Percentiles rank a stretch among this genome's conserved stretches.
Conservation (phyloP, 1,284 basidiomycete genomes). For the Wallemia hederae region DNA sequence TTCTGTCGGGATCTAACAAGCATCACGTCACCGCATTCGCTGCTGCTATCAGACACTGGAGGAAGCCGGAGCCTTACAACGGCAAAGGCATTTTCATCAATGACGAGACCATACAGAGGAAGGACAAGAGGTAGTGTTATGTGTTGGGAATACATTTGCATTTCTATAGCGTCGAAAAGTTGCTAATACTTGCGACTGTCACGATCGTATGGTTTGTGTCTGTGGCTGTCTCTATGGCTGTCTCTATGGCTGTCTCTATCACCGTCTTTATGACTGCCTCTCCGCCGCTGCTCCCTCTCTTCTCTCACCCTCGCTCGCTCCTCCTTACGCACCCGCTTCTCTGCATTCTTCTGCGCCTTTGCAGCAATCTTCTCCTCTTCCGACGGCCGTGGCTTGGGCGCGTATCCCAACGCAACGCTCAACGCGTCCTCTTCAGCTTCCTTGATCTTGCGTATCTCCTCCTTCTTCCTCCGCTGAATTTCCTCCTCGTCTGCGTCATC, state of each 20-base stretch:
- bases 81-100: slow-evolving; percentile 89
- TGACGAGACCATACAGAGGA: slow-evolving; percentile 60
- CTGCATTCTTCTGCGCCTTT: slow-evolving; percentile 21
- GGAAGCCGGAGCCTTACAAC: slow-evolving; percentile 89
- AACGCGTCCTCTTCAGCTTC: slow-evolving; percentile 64
- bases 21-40: slow-evolving; percentile 54
- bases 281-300: slow-evolving; percentile 3
- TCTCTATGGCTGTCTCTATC: not conserved
- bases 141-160: too few relatives aligned
- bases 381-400: slow-evolving; percentile 1
- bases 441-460: slow-evolving; percentile 51
- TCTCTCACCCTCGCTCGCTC: slow-evolving; percentile 23
- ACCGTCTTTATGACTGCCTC: not conserved
- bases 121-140: slow-evolving; percentile 61
- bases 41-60: slow-evolving; percentile 48
- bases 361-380: slow-evolving; percentile 2
- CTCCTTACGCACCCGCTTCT: slow-evolving; percentile 22
- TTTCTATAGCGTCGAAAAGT: too few relatives aligned
- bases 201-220: too few relatives aligned
- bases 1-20: slow-evolving; percentile 24
- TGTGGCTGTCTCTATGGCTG: too few relatives aligned
- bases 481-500: slow-evolving; percentile 20
- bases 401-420: slow-evolving; percentile 29
- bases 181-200: too few relatives aligned
- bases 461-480: slow-evolving; percentile 16